Percentiles rank a stretch among this genome's conserved stretches.
Conservation (phyloP, 2,329 filamentous ascomycete genomes). For the Sarocladium brachiariae region DNA sequence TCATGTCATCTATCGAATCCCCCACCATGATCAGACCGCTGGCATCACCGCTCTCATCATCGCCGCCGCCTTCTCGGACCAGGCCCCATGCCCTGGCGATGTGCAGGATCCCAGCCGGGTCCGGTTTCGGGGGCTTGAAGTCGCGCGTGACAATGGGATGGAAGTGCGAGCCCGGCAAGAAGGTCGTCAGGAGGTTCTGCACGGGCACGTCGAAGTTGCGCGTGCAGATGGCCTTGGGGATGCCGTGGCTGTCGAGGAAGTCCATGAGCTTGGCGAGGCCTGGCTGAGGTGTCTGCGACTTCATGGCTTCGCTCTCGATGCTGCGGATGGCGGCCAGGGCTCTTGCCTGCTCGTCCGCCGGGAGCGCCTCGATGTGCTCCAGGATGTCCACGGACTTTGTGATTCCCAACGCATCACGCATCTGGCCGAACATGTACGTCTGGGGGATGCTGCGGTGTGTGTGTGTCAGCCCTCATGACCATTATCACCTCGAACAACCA, state of each 20-base stretch:
- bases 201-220: slow-evolving; percentile 86
- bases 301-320: slow-evolving; percentile 80
- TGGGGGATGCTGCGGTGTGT: slow-evolving; percentile 48
- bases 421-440: slow-evolving; percentile 90
- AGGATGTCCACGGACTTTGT: slow-evolving; percentile 73
- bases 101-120: slow-evolving; percentile 80
- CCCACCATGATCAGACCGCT: slow-evolving; percentile 58
- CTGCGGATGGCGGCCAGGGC: slow-evolving; percentile 69
- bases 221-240: slow-evolving; percentile 84
- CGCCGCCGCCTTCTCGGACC: background rate
- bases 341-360: slow-evolving; percentile 47
- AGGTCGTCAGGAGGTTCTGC: slow-evolving; percentile 65
- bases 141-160: slow-evolving; percentile 77
- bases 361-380: slow-evolving; percentile 73
- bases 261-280: slow-evolving; percentile 73
- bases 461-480: no score
- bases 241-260: slow-evolving; percentile 61
- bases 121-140: slow-evolving; percentile 76
- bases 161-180: slow-evolving; percentile 63
- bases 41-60: slow-evolving; percentile 29
- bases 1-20: slow-evolving; percentile 89
- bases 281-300: slow-evolving; percentile 69
- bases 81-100: slow-evolving; percentile 75
- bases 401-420: slow-evolving; percentile 72
- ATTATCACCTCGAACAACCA: no score